Percentiles rank a stretch among this genome's conserved stretches.
Evolutionary conservation across 2,329 filamentous ascomycete species (phyloP).

Genomic region (Colletotrichum sidae): DNA sequence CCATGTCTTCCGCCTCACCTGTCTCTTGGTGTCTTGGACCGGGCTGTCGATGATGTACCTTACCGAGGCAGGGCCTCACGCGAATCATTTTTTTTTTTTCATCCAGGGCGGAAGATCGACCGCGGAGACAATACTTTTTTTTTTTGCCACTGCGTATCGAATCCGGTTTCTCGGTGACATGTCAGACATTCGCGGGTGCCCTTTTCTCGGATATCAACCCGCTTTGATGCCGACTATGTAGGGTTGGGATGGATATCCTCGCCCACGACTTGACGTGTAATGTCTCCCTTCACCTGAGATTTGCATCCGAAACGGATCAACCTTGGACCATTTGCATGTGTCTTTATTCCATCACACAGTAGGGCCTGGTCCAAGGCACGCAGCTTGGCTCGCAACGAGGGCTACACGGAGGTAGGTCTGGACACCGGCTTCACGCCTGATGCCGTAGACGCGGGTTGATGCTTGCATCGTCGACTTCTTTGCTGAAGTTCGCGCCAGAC

Average conservation of each 20-base stretch:
- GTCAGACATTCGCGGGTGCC: neutral
- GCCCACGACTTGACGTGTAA: neutral
- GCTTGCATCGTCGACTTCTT: no score
- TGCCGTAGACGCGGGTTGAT: no score
- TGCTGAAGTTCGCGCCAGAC: no score
- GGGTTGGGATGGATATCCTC: neutral
- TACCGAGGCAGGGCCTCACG: neutral
- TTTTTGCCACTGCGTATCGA: neutral
- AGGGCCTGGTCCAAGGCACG: no score
- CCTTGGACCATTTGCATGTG: no score
- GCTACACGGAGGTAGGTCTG: no score
- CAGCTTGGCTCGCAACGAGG: no score
- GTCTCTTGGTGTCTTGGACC: neutral
- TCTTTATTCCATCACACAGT: no score
- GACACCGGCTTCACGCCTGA: no score
- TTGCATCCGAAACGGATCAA: neutral
- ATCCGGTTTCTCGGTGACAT: conserved; percentile 10
- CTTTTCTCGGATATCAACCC: no score
- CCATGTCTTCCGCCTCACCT: neutral
- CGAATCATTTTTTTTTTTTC: neutral
- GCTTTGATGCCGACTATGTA: no score
- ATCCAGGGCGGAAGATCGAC: conserved; percentile 14
- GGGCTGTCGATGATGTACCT: no score
- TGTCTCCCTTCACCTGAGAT: neutral
- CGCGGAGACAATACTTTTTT: neutral